Conservation (phyloP, 345 rosid species). For the Mangifera indica region DNA sequence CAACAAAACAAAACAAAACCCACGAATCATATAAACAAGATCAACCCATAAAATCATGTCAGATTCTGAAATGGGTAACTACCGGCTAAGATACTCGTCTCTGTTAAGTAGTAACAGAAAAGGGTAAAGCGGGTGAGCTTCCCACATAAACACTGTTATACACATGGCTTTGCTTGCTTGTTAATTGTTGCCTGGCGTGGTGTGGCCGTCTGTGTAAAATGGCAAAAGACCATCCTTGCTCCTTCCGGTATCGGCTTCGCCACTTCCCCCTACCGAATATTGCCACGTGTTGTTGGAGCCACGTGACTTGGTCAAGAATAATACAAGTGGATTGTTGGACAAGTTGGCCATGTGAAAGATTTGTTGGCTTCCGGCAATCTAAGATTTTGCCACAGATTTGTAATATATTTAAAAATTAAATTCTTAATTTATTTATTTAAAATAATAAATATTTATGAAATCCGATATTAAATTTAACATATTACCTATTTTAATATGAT, state of each 20-base stretch:
- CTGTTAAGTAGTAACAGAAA: slow-evolving; percentile 70
- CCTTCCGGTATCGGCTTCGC: background rate
- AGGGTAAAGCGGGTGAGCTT: slow-evolving; percentile 63
- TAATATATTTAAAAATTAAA: no score
- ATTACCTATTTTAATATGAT: no score
- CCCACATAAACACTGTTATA: slow-evolving; percentile 68
- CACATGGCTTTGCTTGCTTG: slow-evolving; percentile 36
- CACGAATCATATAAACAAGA: background rate
- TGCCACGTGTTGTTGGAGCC: background rate
- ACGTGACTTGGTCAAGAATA: background rate
- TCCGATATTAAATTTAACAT: no score
- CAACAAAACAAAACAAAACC: background rate
- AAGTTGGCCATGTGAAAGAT: background rate
- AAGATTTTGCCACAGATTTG: no score
- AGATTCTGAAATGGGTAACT: background rate
- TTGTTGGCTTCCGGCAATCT: no score
- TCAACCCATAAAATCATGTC: background rate
- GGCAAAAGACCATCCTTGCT: no score
- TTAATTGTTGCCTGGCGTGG: background rate
- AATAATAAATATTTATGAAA: no score
- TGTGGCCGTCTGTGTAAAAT: no score
- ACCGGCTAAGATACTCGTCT: slow-evolving; percentile 72
- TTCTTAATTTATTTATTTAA: no score
- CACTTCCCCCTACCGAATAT: background rate
- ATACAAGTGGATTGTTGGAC: background rate